Conservation (phyloP, 192 early-diverging fungal species). For the Coemansia sp. region DNA sequence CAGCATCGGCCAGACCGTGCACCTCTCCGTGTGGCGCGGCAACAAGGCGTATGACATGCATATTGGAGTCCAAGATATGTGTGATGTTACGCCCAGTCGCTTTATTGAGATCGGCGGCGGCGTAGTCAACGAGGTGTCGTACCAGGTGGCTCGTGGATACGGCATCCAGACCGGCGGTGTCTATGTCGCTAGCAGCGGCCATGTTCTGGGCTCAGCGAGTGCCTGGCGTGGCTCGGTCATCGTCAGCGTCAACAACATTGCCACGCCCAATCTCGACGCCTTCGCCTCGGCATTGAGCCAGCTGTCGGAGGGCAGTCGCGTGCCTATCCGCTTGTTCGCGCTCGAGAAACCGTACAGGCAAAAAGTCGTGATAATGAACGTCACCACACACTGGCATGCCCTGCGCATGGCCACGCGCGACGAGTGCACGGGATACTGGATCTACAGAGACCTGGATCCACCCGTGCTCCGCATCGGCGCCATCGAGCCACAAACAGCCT, state of each 20-base stretch:
- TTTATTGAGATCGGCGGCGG: conserved; percentile 91
- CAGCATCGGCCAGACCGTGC: conserved; percentile 55
- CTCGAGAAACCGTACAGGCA: conserved; percentile 81
- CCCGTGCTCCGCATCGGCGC: conserved; percentile 19
- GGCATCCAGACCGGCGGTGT: conserved; percentile 74
- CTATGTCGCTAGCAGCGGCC: conserved; percentile 76
- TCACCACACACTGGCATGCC: conserved; percentile 85
- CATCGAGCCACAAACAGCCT: conserved; percentile 65
- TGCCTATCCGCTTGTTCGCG: conserved; percentile 70
- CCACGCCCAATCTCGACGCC: conserved; percentile 72
- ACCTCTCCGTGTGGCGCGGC: conserved; percentile 64
- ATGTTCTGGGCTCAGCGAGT: conserved; percentile 67
- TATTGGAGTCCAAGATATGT: conserved; percentile 68
- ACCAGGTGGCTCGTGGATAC: conserved; percentile 76
- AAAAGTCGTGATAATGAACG: conserved; percentile 79
- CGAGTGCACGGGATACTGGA: conserved; percentile 79
- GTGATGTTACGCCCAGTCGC: conserved; percentile 77
- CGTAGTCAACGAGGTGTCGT: conserved; percentile 75
- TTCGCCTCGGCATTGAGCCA: conserved; percentile 73
- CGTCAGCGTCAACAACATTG: conserved; percentile 67
- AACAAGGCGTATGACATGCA: conserved; percentile 50
- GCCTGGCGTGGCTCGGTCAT: conserved; percentile 75
- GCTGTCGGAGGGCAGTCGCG: conserved; percentile 75
- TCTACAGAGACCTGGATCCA: conserved; percentile 63
- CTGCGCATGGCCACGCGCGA: conserved; percentile 80